Conservation (phyloP, 257 asterid genomes). For the Rauvolfia tetraphylla region DNA sequence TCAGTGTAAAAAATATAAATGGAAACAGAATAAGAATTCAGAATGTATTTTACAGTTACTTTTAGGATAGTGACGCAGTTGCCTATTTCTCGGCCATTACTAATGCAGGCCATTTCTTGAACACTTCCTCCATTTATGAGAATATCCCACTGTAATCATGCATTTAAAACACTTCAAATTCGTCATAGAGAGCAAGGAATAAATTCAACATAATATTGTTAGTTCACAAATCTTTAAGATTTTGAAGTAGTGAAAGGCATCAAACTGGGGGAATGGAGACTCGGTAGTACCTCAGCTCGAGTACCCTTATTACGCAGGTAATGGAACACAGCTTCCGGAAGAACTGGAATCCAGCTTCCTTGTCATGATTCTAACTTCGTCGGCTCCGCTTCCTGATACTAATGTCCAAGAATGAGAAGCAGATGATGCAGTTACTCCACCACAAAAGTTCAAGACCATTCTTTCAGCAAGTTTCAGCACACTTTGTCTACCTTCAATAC, state of each 20-base stretch:
- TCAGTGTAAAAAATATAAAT: too few relatives aligned
- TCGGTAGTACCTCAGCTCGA: conserved; percentile 12
- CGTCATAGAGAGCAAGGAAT: too few relatives aligned
- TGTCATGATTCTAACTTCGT: conserved; percentile 14
- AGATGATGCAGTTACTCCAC: conserved; percentile 18
- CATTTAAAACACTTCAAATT: too few relatives aligned
- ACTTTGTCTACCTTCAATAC: conserved; percentile 1
- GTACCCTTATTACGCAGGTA: conserved; percentile 13
- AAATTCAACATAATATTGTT: too few relatives aligned
- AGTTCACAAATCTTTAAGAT: too few relatives aligned
- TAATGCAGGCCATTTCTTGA: conserved; percentile 12
- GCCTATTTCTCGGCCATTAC: neutral
- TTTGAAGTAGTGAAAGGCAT: too few relatives aligned
- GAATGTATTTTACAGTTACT: neutral
- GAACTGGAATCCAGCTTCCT: conserved; percentile 19
- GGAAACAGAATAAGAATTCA: too few relatives aligned
- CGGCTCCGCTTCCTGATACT: conserved; percentile 4
- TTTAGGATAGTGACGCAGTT: conserved; percentile 12
- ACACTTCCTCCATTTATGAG: neutral
- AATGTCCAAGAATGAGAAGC: conserved; percentile 14
- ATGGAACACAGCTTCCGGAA: conserved; percentile 12
- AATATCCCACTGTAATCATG: conserved; percentile 19
- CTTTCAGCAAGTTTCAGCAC: conserved; percentile 22
- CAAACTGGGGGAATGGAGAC: too few relatives aligned
- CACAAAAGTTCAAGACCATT: conserved; percentile 17